phyloP scores from a whole-genome alignment of 2,329 filamentous ascomycete species.

The Aureobasidium lini region DNA sequence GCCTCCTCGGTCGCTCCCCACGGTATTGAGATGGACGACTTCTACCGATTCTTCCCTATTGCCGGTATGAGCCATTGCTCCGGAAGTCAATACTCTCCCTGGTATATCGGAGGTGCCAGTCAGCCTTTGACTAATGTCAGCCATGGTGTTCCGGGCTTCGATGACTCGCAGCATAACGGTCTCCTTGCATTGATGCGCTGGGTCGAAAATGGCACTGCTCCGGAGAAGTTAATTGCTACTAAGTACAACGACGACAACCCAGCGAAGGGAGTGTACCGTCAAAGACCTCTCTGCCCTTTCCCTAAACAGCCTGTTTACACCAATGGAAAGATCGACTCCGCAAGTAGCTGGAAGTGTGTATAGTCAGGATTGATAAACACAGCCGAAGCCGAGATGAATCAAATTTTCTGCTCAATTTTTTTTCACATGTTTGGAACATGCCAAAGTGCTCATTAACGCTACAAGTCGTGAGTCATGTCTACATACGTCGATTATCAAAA shows the following conservation, averaged over 20 bases:
- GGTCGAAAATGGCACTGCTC: slow-evolving; percentile 32
- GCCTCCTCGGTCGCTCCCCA: slow-evolving; percentile 27
- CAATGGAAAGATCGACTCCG: neutral
- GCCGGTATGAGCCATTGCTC: slow-evolving; percentile 48
- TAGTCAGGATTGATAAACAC: neutral
- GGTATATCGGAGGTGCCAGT: slow-evolving; percentile 19
- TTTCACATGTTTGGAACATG: too few species aligned
- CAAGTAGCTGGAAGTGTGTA: slow-evolving; percentile 16
- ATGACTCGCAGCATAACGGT: slow-evolving; percentile 28
- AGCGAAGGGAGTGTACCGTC: neutral
- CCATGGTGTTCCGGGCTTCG: slow-evolving; percentile 23
- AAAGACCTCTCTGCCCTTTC: slow-evolving; percentile 2
- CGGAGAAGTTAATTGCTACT: slow-evolving; percentile 30
- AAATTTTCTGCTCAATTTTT: too few species aligned
- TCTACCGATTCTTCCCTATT: slow-evolving; percentile 45
- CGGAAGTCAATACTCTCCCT: slow-evolving; percentile 26
- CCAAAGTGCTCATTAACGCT: too few species aligned
- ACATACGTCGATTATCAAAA: slow-evolving; percentile 15
- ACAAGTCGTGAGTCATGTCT: neutral
- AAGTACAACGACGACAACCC: slow-evolving; percentile 26
- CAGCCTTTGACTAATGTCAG: slow-evolving; percentile 33
- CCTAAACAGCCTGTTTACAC: neutral
- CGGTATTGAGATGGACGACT: slow-evolving; percentile 29
- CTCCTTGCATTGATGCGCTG: slow-evolving; percentile 31
- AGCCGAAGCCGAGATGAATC: too few species aligned